Evolutionary conservation across 139 green algal genomes (phyloP), one percentile per base, ranked within the genome.

Genomic region (Ettlia oleoabundans): DNA sequence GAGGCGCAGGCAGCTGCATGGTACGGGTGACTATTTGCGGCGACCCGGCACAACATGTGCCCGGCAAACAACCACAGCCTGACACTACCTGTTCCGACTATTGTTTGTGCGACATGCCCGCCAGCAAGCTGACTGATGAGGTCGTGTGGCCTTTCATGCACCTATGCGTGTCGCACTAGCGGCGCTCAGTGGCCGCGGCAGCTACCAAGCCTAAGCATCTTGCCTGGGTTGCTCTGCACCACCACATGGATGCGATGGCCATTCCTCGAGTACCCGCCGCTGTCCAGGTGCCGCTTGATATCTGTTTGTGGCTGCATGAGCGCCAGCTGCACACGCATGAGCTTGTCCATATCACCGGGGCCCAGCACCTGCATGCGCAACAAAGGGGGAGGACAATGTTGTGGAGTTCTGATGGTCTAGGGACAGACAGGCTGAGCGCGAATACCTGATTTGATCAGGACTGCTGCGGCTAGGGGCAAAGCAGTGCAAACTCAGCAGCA

Each of bases 281-380:
- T 89, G 81, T 95, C 90, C 9, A 88, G 32, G 83, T 93, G 90
- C 41, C 71, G 37, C 61, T 85, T 85, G 74, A 94, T 92, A 3
- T 73, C 26, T 5, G 71, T 71, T 18, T 77, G 78, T 0, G 90
- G 86, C 61, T 84, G 85, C 91, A 96, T 94, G 43, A 82, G 76
- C 0, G 92, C 88, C 13, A 96, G 84, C 85, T 95, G 92, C 78
- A 94, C 61, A 7, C 92, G 89, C 68, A 96, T 92, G 7, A 96
- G 81, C 41, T 93, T 93, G 58, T 62, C 8, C 73, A 93, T 75
- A 83, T 92, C 86, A 0, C 3, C 43, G 7, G 58, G 13, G 35
- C 90, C 90, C n/a, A 93, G 30, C 30, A 92, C 74, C 88, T 93
- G 86, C 72, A 81, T n/a, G 13, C 53, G 37, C 41, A 58, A 28